phyloP scores from a whole-genome alignment of 257 asterid genomes.

The Ocimum tenuiflorum region DNA sequence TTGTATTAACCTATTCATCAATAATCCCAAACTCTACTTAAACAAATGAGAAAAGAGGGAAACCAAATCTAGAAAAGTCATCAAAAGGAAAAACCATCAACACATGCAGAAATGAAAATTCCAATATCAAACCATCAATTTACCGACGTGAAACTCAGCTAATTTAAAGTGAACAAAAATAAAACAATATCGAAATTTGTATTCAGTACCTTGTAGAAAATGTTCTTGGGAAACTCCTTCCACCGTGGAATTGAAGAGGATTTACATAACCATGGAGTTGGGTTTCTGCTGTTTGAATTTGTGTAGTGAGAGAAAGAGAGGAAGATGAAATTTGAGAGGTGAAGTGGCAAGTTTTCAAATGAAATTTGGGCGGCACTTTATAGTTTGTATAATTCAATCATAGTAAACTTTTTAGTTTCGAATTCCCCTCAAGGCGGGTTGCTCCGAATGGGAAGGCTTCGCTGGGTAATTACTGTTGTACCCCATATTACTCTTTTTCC shows the following conservation, averaged over 20 bases:
- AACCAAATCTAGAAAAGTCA: not conserved
- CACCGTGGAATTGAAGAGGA: not conserved
- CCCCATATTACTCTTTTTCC: no score
- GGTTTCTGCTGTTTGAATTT: slow-evolving; percentile 5
- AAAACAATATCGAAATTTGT: not conserved
- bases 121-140: not conserved
- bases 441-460: no score
- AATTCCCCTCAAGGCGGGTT: no score
- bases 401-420: no score
- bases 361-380: no score
- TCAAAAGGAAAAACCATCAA: not conserved
- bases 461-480: no score
- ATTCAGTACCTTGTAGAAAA: slow-evolving; percentile 14
- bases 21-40: not conserved
- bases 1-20: not conserved
- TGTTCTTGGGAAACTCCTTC: not conserved
- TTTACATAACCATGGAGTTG: not conserved
- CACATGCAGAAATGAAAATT: not conserved
- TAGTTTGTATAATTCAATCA: no score
- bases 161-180: no score
- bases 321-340: not conserved
- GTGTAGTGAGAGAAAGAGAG: not conserved
- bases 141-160: no score
- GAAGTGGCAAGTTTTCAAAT: no score
- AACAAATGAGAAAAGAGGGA: not conserved